Evolutionary conservation across 192 early-diverging fungal species (phyloP), one percentile per base, ranked within the genome.

Genomic region (Neocallimastix lanati): DNA sequence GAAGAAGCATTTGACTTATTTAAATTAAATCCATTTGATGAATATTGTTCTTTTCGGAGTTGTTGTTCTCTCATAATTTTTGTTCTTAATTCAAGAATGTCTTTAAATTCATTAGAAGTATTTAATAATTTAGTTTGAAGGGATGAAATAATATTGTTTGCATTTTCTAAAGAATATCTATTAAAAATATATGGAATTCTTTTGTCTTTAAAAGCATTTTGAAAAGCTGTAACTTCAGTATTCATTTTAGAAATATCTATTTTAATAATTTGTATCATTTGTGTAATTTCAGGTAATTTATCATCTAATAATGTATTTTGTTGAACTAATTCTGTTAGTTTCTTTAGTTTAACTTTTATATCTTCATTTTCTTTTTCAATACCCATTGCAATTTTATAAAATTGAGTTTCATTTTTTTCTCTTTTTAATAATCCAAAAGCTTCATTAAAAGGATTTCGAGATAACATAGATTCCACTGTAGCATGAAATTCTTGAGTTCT

Each of bases 11-110:
- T 77, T n/a, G 79, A 58, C 79, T 13, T 12, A 13, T 40, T 83
- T 76, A 78, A 35, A 21, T 21, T 58, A 28, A 12, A 80, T 81
- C 77, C 83, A n/a, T 3, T n/a, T 21, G 50, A 67, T n/a, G 50
- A 84, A 82, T 98, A 98, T 85, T 99, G 95, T 76, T 99, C 96
- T 76, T 93, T 86, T 78, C 97, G 87, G 33, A 84, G 86, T 78
- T 96, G 96, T 78, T 95, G 91, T 58, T 94, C 94, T 86, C 95
- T 96, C 89, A 99, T 92, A 84, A 98, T 98, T 85, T 95, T 84
- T 13, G 95, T 98, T 28, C 98, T 89, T 38, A 98, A 88, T 83
- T 99, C 96, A 18, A 99, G 86, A 14, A 98, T 93, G 80, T 94
- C 92, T 82, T 97, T 98, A 82, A 99, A 99, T 28, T 88, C 90